These are phyloP conservation scores for Colletotrichum lini DNA, from an alignment of 2,329 filamentous ascomycete species.

Conservation along the genomic window DNA sequence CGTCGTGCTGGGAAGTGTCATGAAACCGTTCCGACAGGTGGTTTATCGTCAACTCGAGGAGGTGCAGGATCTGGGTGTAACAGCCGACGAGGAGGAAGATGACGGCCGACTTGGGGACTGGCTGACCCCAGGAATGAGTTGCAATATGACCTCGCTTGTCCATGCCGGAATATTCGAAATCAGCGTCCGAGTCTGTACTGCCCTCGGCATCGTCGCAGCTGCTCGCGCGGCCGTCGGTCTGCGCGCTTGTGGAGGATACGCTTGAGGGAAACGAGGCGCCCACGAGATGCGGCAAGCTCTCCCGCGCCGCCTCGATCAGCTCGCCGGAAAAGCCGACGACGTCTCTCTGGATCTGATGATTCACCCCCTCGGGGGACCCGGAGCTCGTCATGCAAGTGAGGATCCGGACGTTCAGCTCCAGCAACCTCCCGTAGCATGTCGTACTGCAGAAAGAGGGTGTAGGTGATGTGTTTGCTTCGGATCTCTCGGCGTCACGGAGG, in stretches of 20 bases:
- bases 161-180: neutral
- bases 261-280: neutral
- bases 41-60: neutral
- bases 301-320: neutral
- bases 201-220: neutral
- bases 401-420: neutral
- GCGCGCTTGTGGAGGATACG: neutral
- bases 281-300: neutral
- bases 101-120: neutral
- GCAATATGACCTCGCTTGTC: neutral
- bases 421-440: neutral
- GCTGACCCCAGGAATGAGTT: neutral
- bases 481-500: neutral
- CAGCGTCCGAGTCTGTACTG: neutral
- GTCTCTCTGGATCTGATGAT: constrained; percentile 2
- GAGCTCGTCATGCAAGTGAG: neutral
- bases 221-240: neutral
- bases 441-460: neutral
- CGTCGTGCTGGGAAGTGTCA: neutral
- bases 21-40: neutral
- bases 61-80: constrained; percentile 1
- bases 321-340: neutral
- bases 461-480: neutral
- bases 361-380: neutral
- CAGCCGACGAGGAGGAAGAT: neutral